A percentile compares a stretch with the other conserved stretches of the same genome.
Conservation (phyloP, 371 early-diverging fungal species). For the Mucor circinelloides region DNA sequence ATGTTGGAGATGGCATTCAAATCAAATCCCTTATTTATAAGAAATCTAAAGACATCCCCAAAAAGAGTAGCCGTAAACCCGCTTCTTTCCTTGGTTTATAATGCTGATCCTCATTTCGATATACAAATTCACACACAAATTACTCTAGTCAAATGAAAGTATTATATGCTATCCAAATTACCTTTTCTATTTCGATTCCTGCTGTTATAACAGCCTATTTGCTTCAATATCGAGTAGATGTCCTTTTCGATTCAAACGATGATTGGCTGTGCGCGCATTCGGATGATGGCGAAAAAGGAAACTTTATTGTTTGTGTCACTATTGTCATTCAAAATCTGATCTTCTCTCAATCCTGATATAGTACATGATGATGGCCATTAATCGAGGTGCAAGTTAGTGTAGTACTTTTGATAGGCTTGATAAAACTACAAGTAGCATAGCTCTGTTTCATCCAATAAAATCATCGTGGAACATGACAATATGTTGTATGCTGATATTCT, state of each 20-base stretch:
- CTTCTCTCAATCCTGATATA: neutral
- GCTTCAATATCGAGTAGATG: neutral
- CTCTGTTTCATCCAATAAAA: too few relatives aligned
- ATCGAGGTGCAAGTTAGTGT: too few relatives aligned
- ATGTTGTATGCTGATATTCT: too few relatives aligned
- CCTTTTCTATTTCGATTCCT: neutral
- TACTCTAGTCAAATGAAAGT: neutral
- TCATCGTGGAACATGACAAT: too few relatives aligned
- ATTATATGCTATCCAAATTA: neutral
- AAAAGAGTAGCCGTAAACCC: neutral
- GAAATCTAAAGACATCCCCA: neutral
- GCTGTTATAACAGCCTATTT: neutral
- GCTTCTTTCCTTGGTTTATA: neutral
- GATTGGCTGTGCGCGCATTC: constrained; percentile 3
- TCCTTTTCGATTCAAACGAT: neutral
- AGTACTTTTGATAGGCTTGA: too few relatives aligned
- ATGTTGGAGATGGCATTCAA: neutral
- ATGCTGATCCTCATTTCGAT: neutral
- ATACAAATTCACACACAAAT: neutral
- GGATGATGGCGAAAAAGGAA: neutral
- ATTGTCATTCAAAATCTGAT: too few relatives aligned
- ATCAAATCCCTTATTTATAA: neutral
- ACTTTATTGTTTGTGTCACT: neutral
- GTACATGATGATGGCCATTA: too few relatives aligned
- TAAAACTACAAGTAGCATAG: too few relatives aligned